phyloP scores from a whole-genome alignment of 768 basidiomycete genomes.

The Termitomyces titanicus region DNA sequence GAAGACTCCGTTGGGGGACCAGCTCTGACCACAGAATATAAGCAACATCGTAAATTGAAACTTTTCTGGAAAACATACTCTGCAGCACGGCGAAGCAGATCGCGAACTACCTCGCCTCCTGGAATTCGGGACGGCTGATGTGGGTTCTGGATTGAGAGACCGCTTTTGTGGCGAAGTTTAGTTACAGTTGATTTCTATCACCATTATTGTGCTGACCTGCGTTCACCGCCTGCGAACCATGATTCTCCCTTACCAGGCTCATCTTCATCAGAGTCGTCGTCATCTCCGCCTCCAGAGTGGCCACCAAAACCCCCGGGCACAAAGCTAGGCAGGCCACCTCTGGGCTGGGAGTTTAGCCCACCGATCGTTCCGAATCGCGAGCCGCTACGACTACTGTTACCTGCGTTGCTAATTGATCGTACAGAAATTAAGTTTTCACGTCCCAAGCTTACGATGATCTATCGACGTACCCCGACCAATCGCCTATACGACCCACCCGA shows the following conservation, averaged over 20 bases:
- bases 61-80: slow-evolving; percentile 49
- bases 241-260: slow-evolving; percentile 53
- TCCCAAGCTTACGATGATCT: not conserved
- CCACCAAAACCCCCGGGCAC: slow-evolving; percentile 15
- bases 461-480: slow-evolving; percentile 36
- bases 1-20: slow-evolving; percentile 28
- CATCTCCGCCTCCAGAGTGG: slow-evolving; percentile 11
- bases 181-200: not conserved
- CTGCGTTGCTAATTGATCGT: slow-evolving; percentile 4
- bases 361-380: slow-evolving; percentile 27
- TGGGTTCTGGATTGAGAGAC: slow-evolving; percentile 87
- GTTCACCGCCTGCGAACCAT: slow-evolving; percentile 94
- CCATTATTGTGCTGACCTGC: slow-evolving; percentile 51
- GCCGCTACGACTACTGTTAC: slow-evolving; percentile 10
- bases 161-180: slow-evolving; percentile 42
- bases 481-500: slow-evolving; percentile 52
- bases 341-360: slow-evolving; percentile 16
- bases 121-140: slow-evolving; percentile 43
- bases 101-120: slow-evolving; percentile 59
- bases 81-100: slow-evolving; percentile 77
- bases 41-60: not conserved
- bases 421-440: not conserved
- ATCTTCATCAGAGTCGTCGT: slow-evolving; percentile 48
- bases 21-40: slow-evolving; percentile 23
- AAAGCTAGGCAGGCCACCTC: slow-evolving; percentile 4